A percentile compares a stretch with the other conserved stretches of the same genome.
phyloP scores from a whole-genome alignment of 2,329 filamentous ascomycete genomes.

The Fusarium veterinarium region DNA sequence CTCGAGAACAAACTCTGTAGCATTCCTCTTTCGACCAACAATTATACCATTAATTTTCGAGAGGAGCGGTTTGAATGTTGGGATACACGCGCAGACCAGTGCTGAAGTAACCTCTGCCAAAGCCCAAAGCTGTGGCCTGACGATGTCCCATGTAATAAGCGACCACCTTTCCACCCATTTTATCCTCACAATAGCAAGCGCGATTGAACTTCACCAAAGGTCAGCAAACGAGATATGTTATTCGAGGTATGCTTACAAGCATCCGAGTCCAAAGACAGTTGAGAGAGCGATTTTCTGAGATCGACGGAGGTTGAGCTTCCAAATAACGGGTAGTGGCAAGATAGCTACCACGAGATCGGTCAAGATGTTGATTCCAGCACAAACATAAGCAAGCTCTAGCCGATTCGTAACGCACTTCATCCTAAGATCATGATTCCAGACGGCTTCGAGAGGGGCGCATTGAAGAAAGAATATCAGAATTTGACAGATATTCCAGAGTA shows the following conservation, averaged over 20 bases:
- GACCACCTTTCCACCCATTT: slow-evolving; percentile 5
- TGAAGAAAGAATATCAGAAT: slow-evolving; percentile 5
- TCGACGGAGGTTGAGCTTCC: slow-evolving; percentile 16
- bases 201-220: background rate
- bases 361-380: slow-evolving; percentile 20
- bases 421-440: slow-evolving; percentile 14
- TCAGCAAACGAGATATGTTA: rapidly evolving
- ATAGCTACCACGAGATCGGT: slow-evolving; percentile 25
- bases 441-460: slow-evolving; percentile 13
- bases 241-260: slow-evolving; percentile 15
- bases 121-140: slow-evolving; percentile 17
- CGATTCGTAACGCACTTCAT: slow-evolving; percentile 1
- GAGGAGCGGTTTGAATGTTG: slow-evolving; percentile 26
- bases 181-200: slow-evolving; percentile 20
- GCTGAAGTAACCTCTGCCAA: slow-evolving; percentile 30
- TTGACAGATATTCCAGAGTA: slow-evolving; percentile 9
- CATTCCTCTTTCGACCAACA: background rate
- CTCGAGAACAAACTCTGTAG: background rate
- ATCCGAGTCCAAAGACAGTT: slow-evolving; percentile 12
- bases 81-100: slow-evolving; percentile 30
- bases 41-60: background rate
- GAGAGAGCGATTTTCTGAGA: slow-evolving; percentile 27
- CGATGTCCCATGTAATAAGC: slow-evolving; percentile 21
- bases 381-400: background rate
- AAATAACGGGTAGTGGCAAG: slow-evolving; percentile 26